Base-by-base conservation (phyloP, 108 stramenopile genomes). In the Nitzschia putrida region DNA sequence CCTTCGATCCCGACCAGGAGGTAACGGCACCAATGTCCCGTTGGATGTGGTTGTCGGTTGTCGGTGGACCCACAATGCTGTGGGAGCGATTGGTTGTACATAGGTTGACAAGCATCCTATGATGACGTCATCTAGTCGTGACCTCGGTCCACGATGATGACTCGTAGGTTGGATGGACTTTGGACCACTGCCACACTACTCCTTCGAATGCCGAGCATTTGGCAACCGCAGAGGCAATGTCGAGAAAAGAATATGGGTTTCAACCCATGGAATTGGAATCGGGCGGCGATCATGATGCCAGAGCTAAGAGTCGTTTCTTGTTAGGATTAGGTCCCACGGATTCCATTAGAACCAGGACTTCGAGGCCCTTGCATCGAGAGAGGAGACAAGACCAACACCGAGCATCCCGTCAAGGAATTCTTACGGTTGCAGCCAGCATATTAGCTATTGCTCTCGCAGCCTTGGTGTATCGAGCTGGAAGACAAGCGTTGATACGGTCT, bases 241-340 rank as follows among this genome's bases (percentile, higher is more conserved):
- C 16, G 9, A 63, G 24, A 24, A 44, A 44, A 45, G 22, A 8
- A 18, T 16, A 63, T 47, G 61, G 61, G 12, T 63, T 63, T 22
- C 20, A 24, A 25, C 61, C 61, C 20, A 63, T 63, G 61, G 61
- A 63, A 24, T 25, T 63, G 16, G 61, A 63, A 38, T 9, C 20
- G 58, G 26, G 18, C 4, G 29, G 29, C 1, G 29, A 34, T 34
- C 29, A 34, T 34, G 29, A 34, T 4, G 29, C 29, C 29, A 34
- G 29, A 34, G 29, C 29, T 4, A 34, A 34, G 29, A 34, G 29
- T 34, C 29, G 29, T 34, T 34, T 34, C 29, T 34, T 34, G 29
- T 34, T 34, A 4, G 29, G 29, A 34, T 34, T 34, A 34, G 29
- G 29, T 34, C 29, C 29, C 1, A 34, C 29, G 4, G 29, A 34